A percentile compares a stretch with the other conserved stretches of the same genome.
Conservation (phyloP, 1,284 basidiomycete species). For the Naganishia liquefaciens region DNA sequence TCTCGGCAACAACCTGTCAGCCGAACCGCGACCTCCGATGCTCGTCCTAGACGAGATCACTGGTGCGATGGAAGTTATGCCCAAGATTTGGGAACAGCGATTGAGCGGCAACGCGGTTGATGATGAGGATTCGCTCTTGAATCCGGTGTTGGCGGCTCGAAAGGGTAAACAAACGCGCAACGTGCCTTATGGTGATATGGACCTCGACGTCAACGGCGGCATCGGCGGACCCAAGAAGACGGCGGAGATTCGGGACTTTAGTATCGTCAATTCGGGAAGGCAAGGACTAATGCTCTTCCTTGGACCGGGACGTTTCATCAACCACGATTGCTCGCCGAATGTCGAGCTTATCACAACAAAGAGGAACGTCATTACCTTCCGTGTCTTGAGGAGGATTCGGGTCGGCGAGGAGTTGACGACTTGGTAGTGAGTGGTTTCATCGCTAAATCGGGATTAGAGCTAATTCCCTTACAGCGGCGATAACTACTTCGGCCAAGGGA, state of each 20-base stretch:
- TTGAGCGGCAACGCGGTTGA: constrained; percentile 22
- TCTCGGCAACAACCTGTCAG: constrained; percentile 6
- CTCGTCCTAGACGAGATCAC: constrained; percentile 23
- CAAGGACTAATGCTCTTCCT: constrained; percentile 50
- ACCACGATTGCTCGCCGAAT: constrained; percentile 53
- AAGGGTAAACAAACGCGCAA: constrained; percentile 13
- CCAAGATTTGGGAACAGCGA: constrained; percentile 24
- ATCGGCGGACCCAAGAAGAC: constrained; percentile 2
- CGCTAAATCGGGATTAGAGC: neutral
- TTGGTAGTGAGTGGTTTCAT: constrained; percentile 45
- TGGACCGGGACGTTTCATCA: constrained; percentile 53
- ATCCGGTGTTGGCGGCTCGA: constrained; percentile 3
- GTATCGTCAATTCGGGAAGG: constrained; percentile 48
- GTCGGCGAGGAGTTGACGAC: constrained; percentile 52
- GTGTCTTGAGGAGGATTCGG: constrained; percentile 41
- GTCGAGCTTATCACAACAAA: constrained; percentile 46
- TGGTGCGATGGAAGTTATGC: constrained; percentile 27
- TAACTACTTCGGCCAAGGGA: constrained; percentile 30
- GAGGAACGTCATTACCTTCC: constrained; percentile 48
- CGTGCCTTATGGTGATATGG: constrained; percentile 17
- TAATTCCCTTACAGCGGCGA: constrained; percentile 1
- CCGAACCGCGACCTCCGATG: constrained; percentile 8
- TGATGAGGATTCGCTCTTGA: neutral
- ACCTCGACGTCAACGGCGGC: neutral
- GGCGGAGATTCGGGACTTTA: constrained; percentile 44